Evolutionary conservation across 225 moss, liverwort and hornwort species (phyloP), one percentile per base, ranked within the genome.

Genomic region (Climacium dendroides): DNA sequence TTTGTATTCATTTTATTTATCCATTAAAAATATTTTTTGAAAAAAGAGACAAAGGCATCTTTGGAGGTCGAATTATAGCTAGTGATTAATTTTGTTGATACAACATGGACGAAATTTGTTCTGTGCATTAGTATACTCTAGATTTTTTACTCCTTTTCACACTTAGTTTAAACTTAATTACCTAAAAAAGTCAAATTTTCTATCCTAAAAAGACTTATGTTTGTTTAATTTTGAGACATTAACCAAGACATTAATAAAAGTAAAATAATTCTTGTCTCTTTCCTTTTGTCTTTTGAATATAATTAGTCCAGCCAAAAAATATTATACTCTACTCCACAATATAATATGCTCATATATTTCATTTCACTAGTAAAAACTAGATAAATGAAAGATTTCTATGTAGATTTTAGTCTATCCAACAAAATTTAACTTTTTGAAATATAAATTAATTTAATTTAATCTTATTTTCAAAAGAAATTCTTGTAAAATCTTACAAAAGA

Each of bases 51-150:
- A 32, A 32, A 50, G 12, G 2, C 47, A 7, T 13, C 32, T 34
- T 53, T 5, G 3, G 2, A 53, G 35, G 23, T 15, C 6, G 9
- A 48, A 53, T 24, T 3, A 15, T n/a, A 1, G 9, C 23, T 24
- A 54, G 8, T 24, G 2, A 24, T 53, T n/a, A 24, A n/a, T 15
- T 76, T 32, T 22, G 0, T 75, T 53, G 23, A 52, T 50, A 22
- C 6, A 53, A 13, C 10, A 14, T 53, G 1, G 3, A 32, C 23
- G 9, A 20, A 75, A 35, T 53, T 53, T 9, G 35, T 30, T 75
- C 1, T 1, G 1, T 1, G 0, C 20, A 1, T 50, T 50, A 11
- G 3, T 1, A 32, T 30, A 0, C 4, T 50, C 12, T 53, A 35
- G 10, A 24, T 23, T 15, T 34, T 13, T 50, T 15, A 15, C 6